A percentile compares a stretch with the other conserved stretches of the same genome.
These are phyloP conservation scores for Wallacemonas sp. DNA, from an alignment of 208 protist species.

Conservation along the genomic window DNA sequence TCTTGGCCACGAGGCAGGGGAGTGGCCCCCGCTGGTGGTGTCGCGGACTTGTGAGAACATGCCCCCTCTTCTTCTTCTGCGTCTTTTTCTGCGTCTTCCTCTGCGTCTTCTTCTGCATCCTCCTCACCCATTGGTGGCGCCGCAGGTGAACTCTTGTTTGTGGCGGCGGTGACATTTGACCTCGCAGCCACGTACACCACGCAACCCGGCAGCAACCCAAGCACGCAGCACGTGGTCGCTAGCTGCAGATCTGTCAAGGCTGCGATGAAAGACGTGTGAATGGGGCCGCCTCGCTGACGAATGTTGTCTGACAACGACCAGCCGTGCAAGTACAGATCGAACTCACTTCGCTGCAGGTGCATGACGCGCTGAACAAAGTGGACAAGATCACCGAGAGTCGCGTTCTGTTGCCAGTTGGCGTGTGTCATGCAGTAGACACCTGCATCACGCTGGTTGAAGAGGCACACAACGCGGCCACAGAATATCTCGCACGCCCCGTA, in stretches of 20 bases:
- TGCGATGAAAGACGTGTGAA: not conserved
- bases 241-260: not conserved
- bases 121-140: too few species aligned
- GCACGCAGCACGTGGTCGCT: constrained; percentile 25
- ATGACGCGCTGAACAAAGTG: constrained; percentile 29
- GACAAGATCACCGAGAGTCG: constrained; percentile 36
- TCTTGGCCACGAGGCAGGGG: too few species aligned
- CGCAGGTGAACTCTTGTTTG: constrained; percentile 18
- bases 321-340: constrained; percentile 25
- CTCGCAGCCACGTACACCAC: constrained; percentile 31
- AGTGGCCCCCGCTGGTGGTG: too few species aligned
- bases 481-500: constrained; percentile 44
- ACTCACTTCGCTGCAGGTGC: not conserved
- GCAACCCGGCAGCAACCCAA: constrained; percentile 36
- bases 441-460: constrained; percentile 26
- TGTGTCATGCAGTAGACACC: constrained; percentile 43
- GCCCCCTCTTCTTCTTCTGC: too few species aligned
- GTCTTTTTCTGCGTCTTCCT: too few species aligned
- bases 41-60: too few species aligned
- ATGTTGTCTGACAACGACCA: not conserved
- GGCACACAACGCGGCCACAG: constrained; percentile 32
- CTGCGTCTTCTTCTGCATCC: too few species aligned
- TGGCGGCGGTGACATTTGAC: constrained; percentile 15
- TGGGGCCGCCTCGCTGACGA: not conserved
- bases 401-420: constrained; percentile 22